Percentiles rank a stretch among this genome's conserved stretches.
phyloP scores from a whole-genome alignment of 2,329 filamentous ascomycete genomes.

The Colletotrichum karsti region DNA sequence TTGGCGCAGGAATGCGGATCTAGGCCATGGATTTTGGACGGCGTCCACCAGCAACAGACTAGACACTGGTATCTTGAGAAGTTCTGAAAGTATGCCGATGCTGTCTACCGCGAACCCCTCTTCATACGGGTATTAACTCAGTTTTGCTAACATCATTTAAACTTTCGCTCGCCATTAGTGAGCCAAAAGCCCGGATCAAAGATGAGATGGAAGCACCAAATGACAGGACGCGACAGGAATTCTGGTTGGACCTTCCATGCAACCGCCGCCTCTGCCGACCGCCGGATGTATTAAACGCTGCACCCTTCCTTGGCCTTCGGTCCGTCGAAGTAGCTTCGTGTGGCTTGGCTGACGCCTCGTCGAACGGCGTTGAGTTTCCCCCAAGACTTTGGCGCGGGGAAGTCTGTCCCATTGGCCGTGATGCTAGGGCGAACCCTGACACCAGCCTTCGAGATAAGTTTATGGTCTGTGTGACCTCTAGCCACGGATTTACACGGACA shows the following conservation, averaged over 20 bases:
- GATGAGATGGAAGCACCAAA: not conserved
- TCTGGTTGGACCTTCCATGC: not conserved
- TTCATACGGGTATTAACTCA: not conserved
- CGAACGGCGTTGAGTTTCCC: constrained; percentile 18
- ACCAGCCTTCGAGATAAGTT: too few species aligned
- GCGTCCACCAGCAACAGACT: not conserved
- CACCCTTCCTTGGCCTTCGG: not conserved
- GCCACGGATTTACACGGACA: not conserved
- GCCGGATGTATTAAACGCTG: not conserved
- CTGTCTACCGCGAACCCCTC: not conserved
- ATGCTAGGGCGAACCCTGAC: not conserved
- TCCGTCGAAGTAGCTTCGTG: not conserved
- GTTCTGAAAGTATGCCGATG: not conserved
- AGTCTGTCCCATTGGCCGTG: not conserved
- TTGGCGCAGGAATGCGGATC: constrained; percentile 4
- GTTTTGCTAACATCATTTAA: not conserved
- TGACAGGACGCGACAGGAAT: not conserved
- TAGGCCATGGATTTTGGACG: not conserved
- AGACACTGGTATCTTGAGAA: too few species aligned
- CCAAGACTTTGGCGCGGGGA: not conserved
- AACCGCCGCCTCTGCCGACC: not conserved
- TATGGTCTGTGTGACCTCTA: not conserved
- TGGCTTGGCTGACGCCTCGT: constrained; percentile 23
- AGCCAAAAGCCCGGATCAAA: not conserved
- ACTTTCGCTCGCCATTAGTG: not conserved